Base-by-base conservation (phyloP, 305 asterid genomes). In the Fraxinus sp. region DNA sequence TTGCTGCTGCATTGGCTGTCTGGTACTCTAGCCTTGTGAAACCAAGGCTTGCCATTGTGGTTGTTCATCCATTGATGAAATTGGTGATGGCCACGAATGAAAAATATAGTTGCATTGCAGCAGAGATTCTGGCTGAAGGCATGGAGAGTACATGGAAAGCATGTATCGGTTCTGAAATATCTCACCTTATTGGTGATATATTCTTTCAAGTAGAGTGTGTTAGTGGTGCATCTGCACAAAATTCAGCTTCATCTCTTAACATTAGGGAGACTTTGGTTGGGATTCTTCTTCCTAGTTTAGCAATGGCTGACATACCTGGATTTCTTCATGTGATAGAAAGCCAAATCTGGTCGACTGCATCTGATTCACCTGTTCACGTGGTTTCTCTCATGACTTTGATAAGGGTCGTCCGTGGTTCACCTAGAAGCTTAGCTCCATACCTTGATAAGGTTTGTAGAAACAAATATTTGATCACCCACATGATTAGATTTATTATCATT, bases 261-360 rank as follows among this genome's bases (percentile, higher is more conserved):
- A 89, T 94, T 79, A 89, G 89, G 86, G 98, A 94, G 82, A 84
- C 93, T 81, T 87, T 96, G 85, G 92, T 91, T 86, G 97, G 91
- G 75, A 84, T 90, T 88, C 98, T 96, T 86, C 97, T 96, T 84
- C 98, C 98, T 64, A 93, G 97, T 87, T 89, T 96, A 83, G 98
- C 98, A 83, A 93, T 96, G 97, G 94, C 98, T 59, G 99, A 96
- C 82, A 86, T 93, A 83, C 87, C 89, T 55, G 97, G 93, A 74
- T 96, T 92, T 88, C 92, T 96, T 83, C 92, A 92, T 87, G 98
- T 94, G 82, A 91, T 94, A 57, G 97, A 94, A 89, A 90, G 95
- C 81, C 98, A 96, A 85, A 91, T 96, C 74, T 96, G 99, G 99
- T 94, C 99, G 76, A 96, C 99, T 79, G 99, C 99, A 83, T 96